phyloP scores from a whole-genome alignment of 768 basidiomycete genomes.

The Termitomyces sp. region DNA sequence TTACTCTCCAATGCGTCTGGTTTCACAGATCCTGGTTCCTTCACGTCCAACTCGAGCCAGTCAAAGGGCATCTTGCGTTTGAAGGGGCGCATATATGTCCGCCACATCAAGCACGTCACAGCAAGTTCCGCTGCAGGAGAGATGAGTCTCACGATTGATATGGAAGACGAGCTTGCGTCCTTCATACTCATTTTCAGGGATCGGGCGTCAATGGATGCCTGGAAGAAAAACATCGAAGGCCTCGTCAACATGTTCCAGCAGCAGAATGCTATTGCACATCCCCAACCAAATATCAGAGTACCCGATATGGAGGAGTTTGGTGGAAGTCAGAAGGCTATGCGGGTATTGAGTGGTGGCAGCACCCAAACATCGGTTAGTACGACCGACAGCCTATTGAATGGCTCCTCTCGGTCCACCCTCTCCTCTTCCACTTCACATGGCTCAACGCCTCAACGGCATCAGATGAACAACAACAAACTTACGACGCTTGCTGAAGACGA shows the following conservation, averaged over 20 bases:
- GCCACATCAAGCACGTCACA: slow-evolving; percentile 87
- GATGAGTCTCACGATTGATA: slow-evolving; percentile 92
- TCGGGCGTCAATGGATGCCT: slow-evolving; percentile 79
- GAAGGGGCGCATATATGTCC: slow-evolving; percentile 93
- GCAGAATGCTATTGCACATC: slow-evolving; percentile 32
- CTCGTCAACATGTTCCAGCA: slow-evolving; percentile 70
- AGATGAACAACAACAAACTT: slow-evolving; percentile 41
- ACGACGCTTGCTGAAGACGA: slow-evolving; percentile 70
- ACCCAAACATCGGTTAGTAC: slow-evolving; percentile 61
- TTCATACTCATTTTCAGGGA: slow-evolving; percentile 97
- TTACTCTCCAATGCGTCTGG: slow-evolving; percentile 62
- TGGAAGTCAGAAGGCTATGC: slow-evolving; percentile 66
- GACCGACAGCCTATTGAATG: slow-evolving; percentile 62
- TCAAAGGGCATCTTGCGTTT: slow-evolving; percentile 76
- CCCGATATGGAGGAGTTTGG: slow-evolving; percentile 74
- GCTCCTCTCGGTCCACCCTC: slow-evolving; percentile 59
- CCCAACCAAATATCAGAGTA: slow-evolving; percentile 33
- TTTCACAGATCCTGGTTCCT: slow-evolving; percentile 45
- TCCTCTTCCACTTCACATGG: slow-evolving; percentile 74
- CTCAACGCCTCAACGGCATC: slow-evolving; percentile 36
- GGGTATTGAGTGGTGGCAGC: slow-evolving; percentile 69
- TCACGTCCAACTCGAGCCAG: slow-evolving; percentile 28
- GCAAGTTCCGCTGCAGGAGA: slow-evolving; percentile 75
- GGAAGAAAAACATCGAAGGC: slow-evolving; percentile 77
- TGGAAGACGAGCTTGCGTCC: slow-evolving; percentile 95